Conservation (phyloP, 345 rosid genomes). For the Zanthoxylum bungeanum region DNA sequence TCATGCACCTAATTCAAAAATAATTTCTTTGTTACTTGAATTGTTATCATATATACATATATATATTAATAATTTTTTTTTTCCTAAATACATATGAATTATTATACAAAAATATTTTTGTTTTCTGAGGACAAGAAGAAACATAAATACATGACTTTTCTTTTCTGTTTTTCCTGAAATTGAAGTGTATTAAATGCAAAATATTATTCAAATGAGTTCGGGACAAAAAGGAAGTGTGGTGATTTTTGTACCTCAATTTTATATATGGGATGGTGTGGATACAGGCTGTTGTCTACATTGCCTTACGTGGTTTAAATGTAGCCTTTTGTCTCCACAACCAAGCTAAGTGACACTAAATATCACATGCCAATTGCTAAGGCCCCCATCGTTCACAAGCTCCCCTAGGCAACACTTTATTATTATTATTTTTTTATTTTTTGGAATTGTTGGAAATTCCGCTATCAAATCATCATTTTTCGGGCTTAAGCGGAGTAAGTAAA, state of each 20-base stretch:
- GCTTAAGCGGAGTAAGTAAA: too few species aligned
- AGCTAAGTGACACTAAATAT: neutral
- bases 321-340: conserved; percentile 37
- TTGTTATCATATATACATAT: too few species aligned
- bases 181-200: neutral
- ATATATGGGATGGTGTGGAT: conserved; percentile 28
- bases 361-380: neutral
- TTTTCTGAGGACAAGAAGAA: neutral
- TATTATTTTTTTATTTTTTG: too few species aligned
- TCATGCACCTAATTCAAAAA: neutral
- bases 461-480: too few species aligned
- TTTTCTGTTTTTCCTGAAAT: neutral
- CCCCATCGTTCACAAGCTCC: neutral
- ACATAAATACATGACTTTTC: neutral
- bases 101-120: too few species aligned
- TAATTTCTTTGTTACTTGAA: too few species aligned
- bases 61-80: too few species aligned
- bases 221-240: conserved; percentile 35
- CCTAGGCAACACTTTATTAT: neutral
- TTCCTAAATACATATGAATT: too few species aligned
- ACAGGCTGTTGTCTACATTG: conserved; percentile 5
- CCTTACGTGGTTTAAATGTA: conserved; percentile 46
- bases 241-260: conserved; percentile 46
- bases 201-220: neutral
- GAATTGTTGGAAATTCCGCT: too few species aligned